These are phyloP conservation scores for Monosporascus sp. DNA, from an alignment of 2,329 filamentous ascomycete genomes.

Conservation along the genomic window DNA sequence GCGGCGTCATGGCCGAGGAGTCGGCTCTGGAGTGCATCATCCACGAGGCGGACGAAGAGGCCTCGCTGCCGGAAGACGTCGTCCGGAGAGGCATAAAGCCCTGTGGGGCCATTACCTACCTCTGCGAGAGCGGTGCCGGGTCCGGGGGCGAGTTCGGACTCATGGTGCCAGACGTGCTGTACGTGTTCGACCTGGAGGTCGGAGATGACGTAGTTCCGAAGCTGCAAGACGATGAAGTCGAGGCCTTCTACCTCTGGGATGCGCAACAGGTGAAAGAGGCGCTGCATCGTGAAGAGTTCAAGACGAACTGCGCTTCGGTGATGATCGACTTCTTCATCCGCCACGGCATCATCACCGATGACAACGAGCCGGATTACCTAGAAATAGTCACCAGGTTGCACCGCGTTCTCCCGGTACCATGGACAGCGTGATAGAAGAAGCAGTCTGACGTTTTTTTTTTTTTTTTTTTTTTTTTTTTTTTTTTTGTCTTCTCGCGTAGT, in stretches of 20 bases:
- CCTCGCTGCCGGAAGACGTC: constrained; percentile 55
- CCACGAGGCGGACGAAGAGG: constrained; percentile 66
- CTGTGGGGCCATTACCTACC: constrained; percentile 61
- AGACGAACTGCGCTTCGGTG: constrained; percentile 65
- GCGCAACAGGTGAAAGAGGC: constrained; percentile 49
- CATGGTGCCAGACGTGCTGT: constrained; percentile 63
- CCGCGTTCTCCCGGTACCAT: constrained; percentile 17
- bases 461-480: not conserved
- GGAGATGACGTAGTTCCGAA: constrained; percentile 45
- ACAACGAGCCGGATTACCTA: constrained; percentile 61
- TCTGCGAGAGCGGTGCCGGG: constrained; percentile 54
- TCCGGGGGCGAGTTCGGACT: constrained; percentile 60
- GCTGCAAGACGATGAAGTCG: constrained; percentile 59
- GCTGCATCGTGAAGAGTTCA: constrained; percentile 58
- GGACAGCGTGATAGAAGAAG: not conserved
- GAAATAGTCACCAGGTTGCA: constrained; percentile 45
- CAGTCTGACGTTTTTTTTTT: not conserved
- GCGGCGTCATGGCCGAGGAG: constrained; percentile 61
- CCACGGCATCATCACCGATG: constrained; percentile 59
- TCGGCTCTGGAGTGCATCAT: constrained; percentile 60
- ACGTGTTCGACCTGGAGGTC: constrained; percentile 66
- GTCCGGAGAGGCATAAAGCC: constrained; percentile 47
- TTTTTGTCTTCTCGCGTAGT: not conserved
- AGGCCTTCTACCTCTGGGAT: constrained; percentile 49
- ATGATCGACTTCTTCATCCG: constrained; percentile 68